Evolutionary conservation across 1,139 yeast species (phyloP), one percentile per base, ranked within the genome.

Genomic region (Ashbya aceris): DNA sequence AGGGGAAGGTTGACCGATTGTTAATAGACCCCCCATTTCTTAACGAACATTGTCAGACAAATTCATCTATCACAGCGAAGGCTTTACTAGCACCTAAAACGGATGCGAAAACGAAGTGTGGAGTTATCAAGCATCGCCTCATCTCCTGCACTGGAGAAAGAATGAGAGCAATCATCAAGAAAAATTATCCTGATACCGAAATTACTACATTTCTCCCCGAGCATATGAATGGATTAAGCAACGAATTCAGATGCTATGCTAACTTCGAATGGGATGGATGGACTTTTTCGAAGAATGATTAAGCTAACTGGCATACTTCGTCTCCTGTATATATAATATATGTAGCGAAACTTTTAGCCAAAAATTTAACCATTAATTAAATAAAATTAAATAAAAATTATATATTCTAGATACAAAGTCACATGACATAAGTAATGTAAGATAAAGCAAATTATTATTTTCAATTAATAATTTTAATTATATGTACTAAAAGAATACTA

Each of bases 21-120:
- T 64, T 87, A 45, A 77, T 86, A 10, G 96, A 87, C 60, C 96
- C 96, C 1, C 96, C 96, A 26, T 87, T 84, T 55, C 67, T 87
- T 45, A 85, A 83, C 50, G 77, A 73, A 36, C 86, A 81, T 40
- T 86, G 96, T 55, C 96, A 87, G 61, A 67, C 75, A 10, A 83
- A 83, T 52, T 80, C 85, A 1, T 74, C 93, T 0, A 56, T 70
- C 37, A 81, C 93, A 2, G 93, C 91, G 0, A 69, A 77, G 34
- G 72, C 76, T 39, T 62, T 86, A 39, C 60, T 83, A 41, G 69
- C 68, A 8, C 52, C 58, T 1, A 74, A 76, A 40, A 62, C 59
- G 41, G 50, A 59, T 1, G 55, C 54, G 2, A 64, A 58, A 47
- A 78, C 45, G 10, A 44, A 54, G 20, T 41, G 48, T 4, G 80